phyloP scores from a whole-genome alignment of 768 basidiomycete genomes.

The Obba rivulosa region DNA sequence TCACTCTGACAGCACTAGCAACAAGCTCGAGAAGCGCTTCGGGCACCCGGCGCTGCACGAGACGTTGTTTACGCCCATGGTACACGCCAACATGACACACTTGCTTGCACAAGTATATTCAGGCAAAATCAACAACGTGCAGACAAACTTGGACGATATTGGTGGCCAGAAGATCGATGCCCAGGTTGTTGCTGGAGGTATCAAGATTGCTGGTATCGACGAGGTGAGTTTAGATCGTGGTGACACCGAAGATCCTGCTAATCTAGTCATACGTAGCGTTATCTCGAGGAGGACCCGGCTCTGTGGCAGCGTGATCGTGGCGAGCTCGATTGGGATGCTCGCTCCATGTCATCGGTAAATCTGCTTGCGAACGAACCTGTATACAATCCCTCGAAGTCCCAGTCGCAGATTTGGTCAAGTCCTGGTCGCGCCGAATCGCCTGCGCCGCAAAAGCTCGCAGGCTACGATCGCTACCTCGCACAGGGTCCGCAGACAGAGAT shows the following conservation, averaged over 20 bases:
- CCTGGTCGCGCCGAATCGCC: conserved; percentile 34
- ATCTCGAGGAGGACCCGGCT: conserved; percentile 79
- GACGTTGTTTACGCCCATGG: conserved; percentile 85
- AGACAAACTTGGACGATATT: conserved; percentile 69
- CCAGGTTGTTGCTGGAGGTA: conserved; percentile 68
- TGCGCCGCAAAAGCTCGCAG: conserved; percentile 30
- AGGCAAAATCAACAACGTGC: conserved; percentile 60
- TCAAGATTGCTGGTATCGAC: conserved; percentile 78
- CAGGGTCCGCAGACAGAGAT: conserved; percentile 40
- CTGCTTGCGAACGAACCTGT: conserved; percentile 38
- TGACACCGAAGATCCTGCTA: not conserved
- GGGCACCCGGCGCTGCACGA: conserved; percentile 88
- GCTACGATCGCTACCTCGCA: conserved; percentile 56
- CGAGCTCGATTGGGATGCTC: conserved; percentile 84
- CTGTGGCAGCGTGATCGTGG: conserved; percentile 77
- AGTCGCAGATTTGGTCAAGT: conserved; percentile 32
- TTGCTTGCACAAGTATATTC: conserved; percentile 70
- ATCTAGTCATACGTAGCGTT: conserved; percentile 35
- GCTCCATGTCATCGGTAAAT: conserved; percentile 61
- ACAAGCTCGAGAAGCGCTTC: conserved; percentile 85
- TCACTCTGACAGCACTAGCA: conserved; percentile 63
- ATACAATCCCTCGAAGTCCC: conserved; percentile 28
- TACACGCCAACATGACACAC: conserved; percentile 82
- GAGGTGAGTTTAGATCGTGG: conserved; percentile 39
- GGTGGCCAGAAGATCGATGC: conserved; percentile 75